phyloP scores from a whole-genome alignment of 768 basidiomycete species.

The Termitomyces heimii region DNA sequence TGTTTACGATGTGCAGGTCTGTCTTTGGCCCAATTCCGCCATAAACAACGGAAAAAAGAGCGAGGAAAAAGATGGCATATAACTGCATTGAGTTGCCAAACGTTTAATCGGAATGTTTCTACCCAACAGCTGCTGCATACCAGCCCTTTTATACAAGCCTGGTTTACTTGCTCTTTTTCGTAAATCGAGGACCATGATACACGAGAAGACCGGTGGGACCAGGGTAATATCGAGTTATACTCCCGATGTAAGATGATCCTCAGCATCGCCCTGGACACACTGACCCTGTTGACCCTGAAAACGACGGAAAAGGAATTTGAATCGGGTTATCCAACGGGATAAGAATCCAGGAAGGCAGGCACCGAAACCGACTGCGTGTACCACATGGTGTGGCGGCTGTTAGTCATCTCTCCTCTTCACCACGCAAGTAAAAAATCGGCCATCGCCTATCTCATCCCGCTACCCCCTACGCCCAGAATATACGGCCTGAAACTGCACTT shows the following conservation, averaged over 20 bases:
- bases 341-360: neutral
- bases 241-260: neutral
- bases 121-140: neutral
- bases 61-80: neutral
- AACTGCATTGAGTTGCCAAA: neutral
- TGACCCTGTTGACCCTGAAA: neutral
- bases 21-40: neutral
- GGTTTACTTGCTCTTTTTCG: neutral
- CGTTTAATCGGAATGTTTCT: neutral
- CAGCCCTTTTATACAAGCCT: neutral
- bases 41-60: neutral
- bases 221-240: neutral
- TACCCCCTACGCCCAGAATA: too few species aligned
- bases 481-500: too few species aligned
- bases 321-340: neutral
- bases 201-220: neutral
- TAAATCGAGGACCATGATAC: neutral
- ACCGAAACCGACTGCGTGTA: neutral
- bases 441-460: too few species aligned
- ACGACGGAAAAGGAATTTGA: neutral
- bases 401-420: neutral
- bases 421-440: too few species aligned
- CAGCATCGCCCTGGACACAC: neutral
- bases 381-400: neutral
- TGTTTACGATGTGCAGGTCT: neutral